Evolutionary conservation across 2,329 filamentous ascomycete genomes (phyloP).

Genomic region (Cordyceps fumosorosea): DNA sequence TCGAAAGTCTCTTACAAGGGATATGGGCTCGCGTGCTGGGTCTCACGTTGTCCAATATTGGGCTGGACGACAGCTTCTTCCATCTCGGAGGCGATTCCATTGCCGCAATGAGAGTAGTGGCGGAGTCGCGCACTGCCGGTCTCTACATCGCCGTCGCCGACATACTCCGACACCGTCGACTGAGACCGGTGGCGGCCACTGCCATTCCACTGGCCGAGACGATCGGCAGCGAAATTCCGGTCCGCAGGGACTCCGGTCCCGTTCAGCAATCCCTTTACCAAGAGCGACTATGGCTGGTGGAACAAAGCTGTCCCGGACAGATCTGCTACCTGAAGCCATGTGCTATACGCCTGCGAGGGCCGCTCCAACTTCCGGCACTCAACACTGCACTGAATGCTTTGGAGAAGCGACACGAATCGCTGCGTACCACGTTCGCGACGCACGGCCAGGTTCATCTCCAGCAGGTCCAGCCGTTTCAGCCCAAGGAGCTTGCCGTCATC

Average conservation of each 20-base stretch:
- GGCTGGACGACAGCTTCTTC: conserved; percentile 37
- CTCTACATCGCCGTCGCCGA: conserved; percentile 33
- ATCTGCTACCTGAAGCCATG: conserved; percentile 14
- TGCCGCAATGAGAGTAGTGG: conserved; percentile 32
- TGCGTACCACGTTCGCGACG: conserved; percentile 4
- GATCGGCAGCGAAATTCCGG: neutral
- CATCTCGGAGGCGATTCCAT: conserved; percentile 39
- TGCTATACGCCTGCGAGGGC: conserved; percentile 9
- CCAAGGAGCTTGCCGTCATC: too few relatives aligned
- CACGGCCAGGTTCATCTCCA: neutral
- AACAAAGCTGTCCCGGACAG: conserved; percentile 9
- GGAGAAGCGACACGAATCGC: conserved; percentile 14
- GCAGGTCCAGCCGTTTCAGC: neutral
- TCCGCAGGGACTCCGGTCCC: neutral
- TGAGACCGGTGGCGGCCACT: neutral
- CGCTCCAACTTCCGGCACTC: conserved; percentile 7
- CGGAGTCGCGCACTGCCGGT: conserved; percentile 25
- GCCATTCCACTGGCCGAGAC: neutral
- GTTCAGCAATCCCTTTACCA: conserved; percentile 17
- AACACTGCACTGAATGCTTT: conserved; percentile 7
- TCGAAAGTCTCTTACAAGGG: neutral
- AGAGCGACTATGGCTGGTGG: conserved; percentile 15
- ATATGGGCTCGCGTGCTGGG: conserved; percentile 7
- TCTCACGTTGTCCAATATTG: conserved; percentile 19
- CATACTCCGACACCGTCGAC: conserved; percentile 17